These are phyloP conservation scores for Dactylellina sp. DNA, from an alignment of 2,329 filamentous ascomycete species.

Conservation along the genomic window DNA sequence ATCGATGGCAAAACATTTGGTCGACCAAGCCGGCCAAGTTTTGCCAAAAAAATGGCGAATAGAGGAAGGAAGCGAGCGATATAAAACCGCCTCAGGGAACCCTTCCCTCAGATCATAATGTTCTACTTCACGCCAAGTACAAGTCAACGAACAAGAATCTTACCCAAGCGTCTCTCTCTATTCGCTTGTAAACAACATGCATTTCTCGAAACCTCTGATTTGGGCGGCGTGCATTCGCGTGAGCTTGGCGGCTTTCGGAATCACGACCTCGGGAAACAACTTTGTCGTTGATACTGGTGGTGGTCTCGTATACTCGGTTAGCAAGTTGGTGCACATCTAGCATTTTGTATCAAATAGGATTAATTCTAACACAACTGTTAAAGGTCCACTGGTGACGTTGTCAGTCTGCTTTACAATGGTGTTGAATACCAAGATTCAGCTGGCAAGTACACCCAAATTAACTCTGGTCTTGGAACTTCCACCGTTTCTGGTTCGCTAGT, in stretches of 20 bases:
- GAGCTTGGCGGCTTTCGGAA: conserved; percentile 49
- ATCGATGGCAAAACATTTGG: too few species aligned
- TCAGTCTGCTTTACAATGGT: conserved; percentile 45
- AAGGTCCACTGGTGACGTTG: conserved; percentile 50
- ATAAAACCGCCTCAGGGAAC: neutral
- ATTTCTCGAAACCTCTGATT: conserved; percentile 42
- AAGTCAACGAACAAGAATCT: neutral
- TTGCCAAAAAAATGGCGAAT: too few species aligned
- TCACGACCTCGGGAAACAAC: conserved; percentile 38
- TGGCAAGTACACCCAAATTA: conserved; percentile 69
- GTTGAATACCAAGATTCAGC: conserved; percentile 44
- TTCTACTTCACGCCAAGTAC: neutral
- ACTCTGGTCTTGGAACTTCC: conserved; percentile 71
- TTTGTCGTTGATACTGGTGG: conserved; percentile 49
- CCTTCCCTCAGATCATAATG: neutral
- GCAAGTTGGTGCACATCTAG: conserved; percentile 32
- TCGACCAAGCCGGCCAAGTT: neutral
- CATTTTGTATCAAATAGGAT: neutral
- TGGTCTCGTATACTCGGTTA: conserved; percentile 48
- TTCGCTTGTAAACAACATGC: conserved; percentile 19
- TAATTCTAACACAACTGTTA: neutral
- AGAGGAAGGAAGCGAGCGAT: neutral
- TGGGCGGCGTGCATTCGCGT: conserved; percentile 49
- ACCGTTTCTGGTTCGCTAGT: conserved; percentile 66
- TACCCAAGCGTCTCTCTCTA: neutral